A percentile compares a stretch with the other conserved stretches of the same genome.
These are phyloP conservation scores for Chloranthus sessilifolius DNA, from an alignment of 164 flowering plant genomes.

Conservation along the genomic window DNA sequence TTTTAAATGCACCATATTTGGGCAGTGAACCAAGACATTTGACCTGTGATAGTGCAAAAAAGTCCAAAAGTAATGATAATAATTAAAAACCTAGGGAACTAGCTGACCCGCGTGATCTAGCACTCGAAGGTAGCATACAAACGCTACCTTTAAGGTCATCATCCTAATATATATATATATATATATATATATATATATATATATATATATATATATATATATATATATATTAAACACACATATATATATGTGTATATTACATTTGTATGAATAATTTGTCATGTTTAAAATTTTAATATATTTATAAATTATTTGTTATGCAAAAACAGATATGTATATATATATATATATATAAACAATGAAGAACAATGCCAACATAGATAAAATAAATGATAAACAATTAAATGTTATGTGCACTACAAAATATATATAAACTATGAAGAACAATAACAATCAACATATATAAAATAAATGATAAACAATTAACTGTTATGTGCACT, in stretches of 20 bases:
- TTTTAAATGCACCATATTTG: background rate
- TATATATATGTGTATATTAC: background rate
- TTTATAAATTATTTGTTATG: too few relatives aligned
- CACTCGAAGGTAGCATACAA: background rate
- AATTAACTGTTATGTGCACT: too few relatives aligned
- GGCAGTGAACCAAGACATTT: background rate
- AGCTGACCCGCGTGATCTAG: background rate
- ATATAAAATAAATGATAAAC: too few relatives aligned
- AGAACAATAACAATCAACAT: too few relatives aligned
- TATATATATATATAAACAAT: too few relatives aligned
- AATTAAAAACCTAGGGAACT: background rate
- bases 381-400: too few relatives aligned
- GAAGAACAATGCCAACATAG: too few relatives aligned
- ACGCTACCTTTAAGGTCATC: background rate
- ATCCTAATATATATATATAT: background rate
- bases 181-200: constrained; percentile 1
- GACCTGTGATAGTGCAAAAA: background rate
- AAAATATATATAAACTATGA: too few relatives aligned
- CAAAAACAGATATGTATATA: too few relatives aligned
- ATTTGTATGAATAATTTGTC: background rate
- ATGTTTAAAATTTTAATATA: too few relatives aligned
- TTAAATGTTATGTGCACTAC: too few relatives aligned
- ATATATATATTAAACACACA: background rate
- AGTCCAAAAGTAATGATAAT: background rate
- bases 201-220: constrained; percentile 1